These are phyloP conservation scores for Cylindrodendrum hubeiense DNA, from an alignment of 2,329 filamentous ascomycete genomes.

Conservation along the genomic window DNA sequence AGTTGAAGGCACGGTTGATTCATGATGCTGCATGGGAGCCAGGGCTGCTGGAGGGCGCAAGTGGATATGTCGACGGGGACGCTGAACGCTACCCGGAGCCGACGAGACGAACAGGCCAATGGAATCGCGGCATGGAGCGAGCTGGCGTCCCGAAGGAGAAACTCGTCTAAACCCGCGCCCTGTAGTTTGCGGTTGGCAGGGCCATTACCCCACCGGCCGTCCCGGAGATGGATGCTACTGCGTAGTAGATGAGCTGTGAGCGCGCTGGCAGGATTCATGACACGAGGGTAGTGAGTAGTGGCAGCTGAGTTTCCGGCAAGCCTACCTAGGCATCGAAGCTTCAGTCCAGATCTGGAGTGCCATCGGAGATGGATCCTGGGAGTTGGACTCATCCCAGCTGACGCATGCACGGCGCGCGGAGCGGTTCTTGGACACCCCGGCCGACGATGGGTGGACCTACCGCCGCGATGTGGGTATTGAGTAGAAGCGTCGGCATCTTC, in stretches of 20 bases:
- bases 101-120: slow-evolving; percentile 32
- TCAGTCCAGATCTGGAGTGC: slow-evolving; percentile 32
- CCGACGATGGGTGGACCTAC: background rate
- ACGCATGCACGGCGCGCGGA: slow-evolving; percentile 35
- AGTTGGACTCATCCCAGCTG: slow-evolving; percentile 16
- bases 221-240: background rate
- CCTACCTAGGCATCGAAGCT: background rate
- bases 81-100: slow-evolving; percentile 4
- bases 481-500: background rate
- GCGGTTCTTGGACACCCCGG: slow-evolving; percentile 26
- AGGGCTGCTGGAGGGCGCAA: background rate
- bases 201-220: slow-evolving; percentile 20
- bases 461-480: background rate
- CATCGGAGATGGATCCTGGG: slow-evolving; percentile 29
- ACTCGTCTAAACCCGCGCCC: slow-evolving; percentile 40
- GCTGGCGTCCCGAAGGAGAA: slow-evolving; percentile 39
- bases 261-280: background rate
- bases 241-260: background rate
- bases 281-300: background rate
- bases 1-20: background rate
- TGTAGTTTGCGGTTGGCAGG: slow-evolving; percentile 36
- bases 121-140: slow-evolving; percentile 18
- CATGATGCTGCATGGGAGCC: background rate
- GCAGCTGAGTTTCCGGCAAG: too few species aligned
- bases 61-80: background rate